A percentile compares a stretch with the other conserved stretches of the same genome.
Evolutionary conservation across 2,329 filamentous ascomycete genomes (phyloP).

Genomic region (Stachybotrys elegans): DNA sequence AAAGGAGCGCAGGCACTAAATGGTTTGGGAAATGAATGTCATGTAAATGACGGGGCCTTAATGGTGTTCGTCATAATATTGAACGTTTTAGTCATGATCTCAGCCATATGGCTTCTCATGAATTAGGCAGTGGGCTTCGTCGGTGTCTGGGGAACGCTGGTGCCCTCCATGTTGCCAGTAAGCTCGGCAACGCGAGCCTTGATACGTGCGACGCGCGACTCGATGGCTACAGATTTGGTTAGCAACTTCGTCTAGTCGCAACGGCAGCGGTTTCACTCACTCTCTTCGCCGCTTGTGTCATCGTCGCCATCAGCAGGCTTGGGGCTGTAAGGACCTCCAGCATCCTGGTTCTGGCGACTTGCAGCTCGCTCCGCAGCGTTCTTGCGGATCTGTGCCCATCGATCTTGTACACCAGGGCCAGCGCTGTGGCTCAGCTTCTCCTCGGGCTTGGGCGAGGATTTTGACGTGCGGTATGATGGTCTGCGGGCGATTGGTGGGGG

Average conservation of each 20-base stretch:
- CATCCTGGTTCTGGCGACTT: slow-evolving; percentile 60
- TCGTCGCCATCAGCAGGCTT: slow-evolving; percentile 64
- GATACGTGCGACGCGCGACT: slow-evolving; percentile 93
- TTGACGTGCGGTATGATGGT: slow-evolving; percentile 10
- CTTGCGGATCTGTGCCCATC: slow-evolving; percentile 94
- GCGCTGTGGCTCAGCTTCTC: slow-evolving; percentile 29
- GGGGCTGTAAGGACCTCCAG: slow-evolving; percentile 50
- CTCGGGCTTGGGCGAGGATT: slow-evolving; percentile 20
- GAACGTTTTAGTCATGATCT: not conserved
- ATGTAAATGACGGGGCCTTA: not conserved
- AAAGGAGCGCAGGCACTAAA: not conserved
- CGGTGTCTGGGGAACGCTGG: slow-evolving; percentile 27
- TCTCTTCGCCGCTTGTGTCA: slow-evolving; percentile 93
- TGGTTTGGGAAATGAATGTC: not conserved
- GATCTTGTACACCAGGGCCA: slow-evolving; percentile 51
- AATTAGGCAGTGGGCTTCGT: not conserved
- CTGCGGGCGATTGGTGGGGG: slow-evolving; percentile 49
- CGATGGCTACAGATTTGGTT: slow-evolving; percentile 65
- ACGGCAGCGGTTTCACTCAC: slow-evolving; percentile 50
- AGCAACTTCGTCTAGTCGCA: slow-evolving; percentile 8
- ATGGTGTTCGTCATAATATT: not conserved
- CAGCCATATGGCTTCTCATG: not conserved
- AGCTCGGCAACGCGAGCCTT: slow-evolving; percentile 94
- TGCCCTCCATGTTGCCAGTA: slow-evolving; percentile 74
- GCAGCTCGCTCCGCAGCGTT: slow-evolving; percentile 82